Base-by-base conservation (phyloP, 2,329 filamentous ascomycete genomes). In the Cladosporium sp. region DNA sequence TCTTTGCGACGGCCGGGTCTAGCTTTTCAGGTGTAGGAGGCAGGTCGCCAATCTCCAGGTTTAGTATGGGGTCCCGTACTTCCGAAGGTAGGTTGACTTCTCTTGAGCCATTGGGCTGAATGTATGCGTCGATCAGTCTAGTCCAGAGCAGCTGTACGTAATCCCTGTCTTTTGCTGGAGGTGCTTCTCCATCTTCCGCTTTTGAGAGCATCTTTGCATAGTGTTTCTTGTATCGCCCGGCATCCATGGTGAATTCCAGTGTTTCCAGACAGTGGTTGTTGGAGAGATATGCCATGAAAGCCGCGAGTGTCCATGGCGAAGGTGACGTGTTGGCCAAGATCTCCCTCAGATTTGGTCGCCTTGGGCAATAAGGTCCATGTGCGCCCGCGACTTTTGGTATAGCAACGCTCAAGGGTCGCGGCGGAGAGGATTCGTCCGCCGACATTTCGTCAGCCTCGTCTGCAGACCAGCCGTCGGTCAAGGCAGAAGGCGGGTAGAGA, bases 261-360 rank as follows among this genome's bases (percentile, higher is more conserved):
- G 92, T 97, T 74, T 99, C 94, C 63, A 97, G 79, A 71, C 94
- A 99, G 74, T 97, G 93, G 68, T 97, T 97, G 70, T 96, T 92
- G 1, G 93, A 97, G 3, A 97, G 82, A 69, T 96, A 97, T 57
- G 92, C 92, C 85, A 94, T 97, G 74, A 97, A 97, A 32, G 93
- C 93, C 60, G 85, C 87, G 8, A 97, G 80, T 0, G 92, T 96
- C 82, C 91, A 97, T 64, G 94, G 94, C 39, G 91, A 86, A 8
- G 90, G 86, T 35, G 94, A 90, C 44, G 83, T 84, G 75, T 97
- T 94, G 63, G 89, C 83, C 44, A 99, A 83, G 25, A 99, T 95
- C 67, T 97, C 93, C 59, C 87, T 83, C 50, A 99, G 79, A 28
- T 90, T 88, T 42, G 91, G 93, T 68, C 85, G 78, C 65, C 79